Evolutionary conservation across 371 early-diverging fungal genomes (phyloP).

Genomic region (Phascolomyces articulosus): DNA sequence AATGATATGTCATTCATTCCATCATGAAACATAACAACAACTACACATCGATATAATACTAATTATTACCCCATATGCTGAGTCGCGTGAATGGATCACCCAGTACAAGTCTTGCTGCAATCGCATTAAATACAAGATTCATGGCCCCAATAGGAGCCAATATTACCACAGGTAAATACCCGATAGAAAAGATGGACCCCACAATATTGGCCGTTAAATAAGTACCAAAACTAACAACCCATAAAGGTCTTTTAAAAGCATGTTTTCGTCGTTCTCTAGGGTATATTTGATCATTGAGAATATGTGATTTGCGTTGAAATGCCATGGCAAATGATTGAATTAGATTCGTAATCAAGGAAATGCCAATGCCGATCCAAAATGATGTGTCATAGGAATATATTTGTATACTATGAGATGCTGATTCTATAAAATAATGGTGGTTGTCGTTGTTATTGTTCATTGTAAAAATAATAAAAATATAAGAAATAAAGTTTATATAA

Average conservation of each 20-base stretch:
- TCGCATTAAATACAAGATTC: constrained; percentile 77
- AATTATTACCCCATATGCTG: constrained; percentile 59
- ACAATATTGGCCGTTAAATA: constrained; percentile 72
- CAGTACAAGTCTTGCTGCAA: constrained; percentile 72
- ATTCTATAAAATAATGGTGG: too few relatives aligned
- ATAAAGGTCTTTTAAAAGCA: constrained; percentile 43
- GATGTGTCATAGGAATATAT: constrained; percentile 4
- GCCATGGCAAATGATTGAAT: constrained; percentile 70
- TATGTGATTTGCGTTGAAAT: constrained; percentile 72
- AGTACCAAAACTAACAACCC: constrained; percentile 56
- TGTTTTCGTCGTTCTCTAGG: constrained; percentile 56
- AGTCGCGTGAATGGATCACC: constrained; percentile 66
- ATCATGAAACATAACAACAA: too few relatives aligned
- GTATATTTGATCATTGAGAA: constrained; percentile 56
- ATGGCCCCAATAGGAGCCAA: constrained; percentile 84
- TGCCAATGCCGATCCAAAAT: constrained; percentile 47
- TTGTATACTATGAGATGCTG: neutral
- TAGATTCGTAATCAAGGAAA: constrained; percentile 45
- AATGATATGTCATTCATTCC: too few relatives aligned
- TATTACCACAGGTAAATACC: constrained; percentile 83
- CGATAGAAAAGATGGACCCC: constrained; percentile 77
- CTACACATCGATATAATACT: too few relatives aligned
- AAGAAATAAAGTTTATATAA: too few relatives aligned
- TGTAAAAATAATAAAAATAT: too few relatives aligned
- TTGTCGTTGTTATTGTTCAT: too few relatives aligned